A percentile compares a stretch with the other conserved stretches of the same genome.
Evolutionary conservation across 2,329 filamentous ascomycete species (phyloP).

Genomic region (Hymenoscyphus occultus): DNA sequence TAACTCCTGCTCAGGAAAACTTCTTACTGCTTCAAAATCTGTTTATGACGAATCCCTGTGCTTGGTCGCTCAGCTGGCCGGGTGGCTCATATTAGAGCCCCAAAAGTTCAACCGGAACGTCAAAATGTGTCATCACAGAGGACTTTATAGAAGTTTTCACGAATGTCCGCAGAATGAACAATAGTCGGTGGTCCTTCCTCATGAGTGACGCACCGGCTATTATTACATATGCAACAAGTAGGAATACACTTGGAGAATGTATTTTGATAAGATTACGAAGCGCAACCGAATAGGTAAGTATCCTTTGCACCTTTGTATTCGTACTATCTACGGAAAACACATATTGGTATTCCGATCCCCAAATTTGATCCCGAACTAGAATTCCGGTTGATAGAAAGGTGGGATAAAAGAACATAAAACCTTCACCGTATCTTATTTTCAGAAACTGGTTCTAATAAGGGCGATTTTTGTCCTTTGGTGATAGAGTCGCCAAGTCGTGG

Average conservation of each 20-base stretch:
- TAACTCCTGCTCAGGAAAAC: not conserved
- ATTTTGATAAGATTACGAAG: not conserved
- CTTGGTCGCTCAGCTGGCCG: constrained; percentile 16
- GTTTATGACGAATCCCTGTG: not conserved
- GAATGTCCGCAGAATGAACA: too few species aligned
- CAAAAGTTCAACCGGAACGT: constrained; percentile 8
- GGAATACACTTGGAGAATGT: not conserved
- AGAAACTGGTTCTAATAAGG: constrained; percentile 5
- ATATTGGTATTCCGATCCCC: not conserved
- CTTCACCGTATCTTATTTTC: not conserved
- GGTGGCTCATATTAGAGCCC: constrained; percentile 11
- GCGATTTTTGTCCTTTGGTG: not conserved
- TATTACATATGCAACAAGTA: not conserved
- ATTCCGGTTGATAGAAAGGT: not conserved
- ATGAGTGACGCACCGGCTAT: not conserved
- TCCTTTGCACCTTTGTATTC: not conserved
- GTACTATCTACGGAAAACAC: not conserved
- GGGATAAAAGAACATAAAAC: not conserved
- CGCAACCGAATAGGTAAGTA: not conserved
- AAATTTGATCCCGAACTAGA: not conserved
- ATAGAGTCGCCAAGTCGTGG: not conserved
- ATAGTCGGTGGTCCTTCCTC: too few species aligned
- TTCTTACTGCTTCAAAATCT: not conserved
- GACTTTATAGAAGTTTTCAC: not conserved
- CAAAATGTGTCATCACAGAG: constrained; percentile 7